phyloP scores from a whole-genome alignment of 2,329 filamentous ascomycete species.

The Myriosclerotinia curreyana region DNA sequence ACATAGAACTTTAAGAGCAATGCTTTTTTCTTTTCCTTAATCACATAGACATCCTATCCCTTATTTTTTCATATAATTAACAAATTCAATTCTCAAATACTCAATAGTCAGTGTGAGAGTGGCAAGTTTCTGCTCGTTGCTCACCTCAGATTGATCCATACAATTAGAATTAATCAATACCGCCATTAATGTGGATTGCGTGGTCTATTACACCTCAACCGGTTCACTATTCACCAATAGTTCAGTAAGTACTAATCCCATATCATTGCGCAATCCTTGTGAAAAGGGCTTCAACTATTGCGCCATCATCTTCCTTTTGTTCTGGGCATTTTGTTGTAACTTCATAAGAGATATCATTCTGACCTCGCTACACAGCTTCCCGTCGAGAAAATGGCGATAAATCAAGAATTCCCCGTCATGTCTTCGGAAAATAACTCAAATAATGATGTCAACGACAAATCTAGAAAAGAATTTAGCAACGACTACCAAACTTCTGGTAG shows the following conservation, averaged over 20 bases:
- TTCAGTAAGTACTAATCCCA: slow-evolving; percentile 15
- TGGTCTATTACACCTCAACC: not conserved
- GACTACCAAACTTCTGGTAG: not conserved
- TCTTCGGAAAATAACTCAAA: slow-evolving; percentile 3
- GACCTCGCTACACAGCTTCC: slow-evolving; percentile 2
- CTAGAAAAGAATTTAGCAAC: not conserved
- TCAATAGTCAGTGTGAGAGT: not conserved
- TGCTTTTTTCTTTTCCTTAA: not conserved
- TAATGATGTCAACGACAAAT: slow-evolving; percentile 4
- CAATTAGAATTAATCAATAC: not conserved
- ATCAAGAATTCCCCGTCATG: slow-evolving; percentile 2
- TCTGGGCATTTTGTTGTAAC: not conserved
- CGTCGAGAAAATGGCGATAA: slow-evolving; percentile 21
- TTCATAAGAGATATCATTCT: not conserved
- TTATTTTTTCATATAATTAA: not conserved
- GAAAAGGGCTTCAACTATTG: not conserved
- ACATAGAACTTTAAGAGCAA: too few species aligned
- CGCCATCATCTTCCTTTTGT: slow-evolving; percentile 1
- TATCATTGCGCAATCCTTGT: slow-evolving; percentile 6
- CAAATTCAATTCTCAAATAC: not conserved
- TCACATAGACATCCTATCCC: not conserved
- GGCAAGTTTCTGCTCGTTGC: not conserved
- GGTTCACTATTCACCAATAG: slow-evolving; percentile 21
- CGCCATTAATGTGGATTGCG: slow-evolving; percentile 20
- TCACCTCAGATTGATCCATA: not conserved